A percentile compares a stretch with the other conserved stretches of the same genome.
Evolutionary conservation across 352 stramenopile genomes (phyloP).

Genomic region (Globisporangium ultimum): DNA sequence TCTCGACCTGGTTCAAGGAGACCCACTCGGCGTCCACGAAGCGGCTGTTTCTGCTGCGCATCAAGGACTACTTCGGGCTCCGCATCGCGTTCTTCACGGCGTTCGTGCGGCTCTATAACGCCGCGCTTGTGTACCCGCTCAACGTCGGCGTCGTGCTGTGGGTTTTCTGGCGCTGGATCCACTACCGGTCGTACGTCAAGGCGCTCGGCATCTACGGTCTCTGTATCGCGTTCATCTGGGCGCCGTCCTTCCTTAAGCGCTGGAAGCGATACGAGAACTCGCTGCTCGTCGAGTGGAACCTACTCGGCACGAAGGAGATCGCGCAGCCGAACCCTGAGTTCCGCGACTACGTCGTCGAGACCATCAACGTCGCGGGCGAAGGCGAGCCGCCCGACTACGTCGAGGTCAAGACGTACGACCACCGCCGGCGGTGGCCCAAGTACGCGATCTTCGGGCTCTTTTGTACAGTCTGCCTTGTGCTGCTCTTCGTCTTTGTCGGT

Average conservation of each 20-base stretch:
- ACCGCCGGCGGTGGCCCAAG: constrained; percentile 49
- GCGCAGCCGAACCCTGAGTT: constrained; percentile 52
- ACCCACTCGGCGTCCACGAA: constrained; percentile 34
- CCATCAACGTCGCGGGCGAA: constrained; percentile 54
- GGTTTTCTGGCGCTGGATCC: constrained; percentile 51
- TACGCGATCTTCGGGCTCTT: constrained; percentile 51
- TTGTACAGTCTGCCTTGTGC: constrained; percentile 40
- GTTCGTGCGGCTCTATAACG: constrained; percentile 58
- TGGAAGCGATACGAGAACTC: constrained; percentile 63
- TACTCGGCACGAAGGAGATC: constrained; percentile 48
- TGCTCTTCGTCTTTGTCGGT: constrained; percentile 55
- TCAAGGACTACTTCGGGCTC: constrained; percentile 66
- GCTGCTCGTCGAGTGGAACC: constrained; percentile 60
- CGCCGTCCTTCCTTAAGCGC: constrained; percentile 53
- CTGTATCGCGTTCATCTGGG: constrained; percentile 47
- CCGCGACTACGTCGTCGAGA: constrained; percentile 49
- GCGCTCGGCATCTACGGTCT: constrained; percentile 50
- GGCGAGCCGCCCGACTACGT: constrained; percentile 55
- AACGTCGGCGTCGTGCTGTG: constrained; percentile 44
- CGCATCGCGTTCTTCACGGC: constrained; percentile 58
- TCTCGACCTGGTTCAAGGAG: constrained; percentile 53
- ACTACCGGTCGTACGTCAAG: constrained; percentile 55
- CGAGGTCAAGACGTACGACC: constrained; percentile 57
- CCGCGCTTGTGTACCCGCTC: constrained; percentile 41
- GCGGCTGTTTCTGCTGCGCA: constrained; percentile 45